A percentile compares a stretch with the other conserved stretches of the same genome.
Evolutionary conservation across 2,329 filamentous ascomycete genomes (phyloP).

Genomic region (Exophiala bonariae): DNA sequence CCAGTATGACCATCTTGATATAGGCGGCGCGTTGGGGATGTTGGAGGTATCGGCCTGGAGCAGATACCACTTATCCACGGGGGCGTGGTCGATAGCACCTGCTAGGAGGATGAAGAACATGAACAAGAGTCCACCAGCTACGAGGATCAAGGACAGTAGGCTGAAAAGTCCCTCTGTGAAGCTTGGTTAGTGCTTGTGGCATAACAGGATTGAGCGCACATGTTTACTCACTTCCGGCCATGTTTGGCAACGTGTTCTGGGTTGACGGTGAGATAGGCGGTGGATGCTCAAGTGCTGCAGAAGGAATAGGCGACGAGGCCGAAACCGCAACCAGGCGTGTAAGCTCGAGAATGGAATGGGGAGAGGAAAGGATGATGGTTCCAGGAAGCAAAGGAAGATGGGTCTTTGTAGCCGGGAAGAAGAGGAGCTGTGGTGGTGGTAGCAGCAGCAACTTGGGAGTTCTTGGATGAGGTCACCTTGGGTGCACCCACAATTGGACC

Average conservation of each 20-base stretch:
- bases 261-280: not conserved
- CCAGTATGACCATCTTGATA: slow-evolving; percentile 89
- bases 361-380: not conserved
- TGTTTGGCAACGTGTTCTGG: slow-evolving; percentile 6
- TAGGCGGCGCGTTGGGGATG: slow-evolving; percentile 65
- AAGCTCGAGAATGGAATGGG: not conserved
- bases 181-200: not conserved
- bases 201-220: not conserved
- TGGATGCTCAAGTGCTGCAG: not conserved
- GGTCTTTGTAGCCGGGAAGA: slow-evolving; percentile 6
- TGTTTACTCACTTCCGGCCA: slow-evolving; percentile 34
- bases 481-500: slow-evolving; percentile 1
- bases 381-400: not conserved
- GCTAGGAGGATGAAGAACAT: slow-evolving; percentile 67
- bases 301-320: not conserved
- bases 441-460: slow-evolving; percentile 12
- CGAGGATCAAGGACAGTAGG: slow-evolving; percentile 60
- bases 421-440: slow-evolving; percentile 6
- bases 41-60: slow-evolving; percentile 73
- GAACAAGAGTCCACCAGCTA: slow-evolving; percentile 62
- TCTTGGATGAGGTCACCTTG: slow-evolving; percentile 16
- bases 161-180: slow-evolving; percentile 55
- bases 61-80: slow-evolving; percentile 79
- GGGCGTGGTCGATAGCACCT: slow-evolving; percentile 54
- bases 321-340: not conserved